These are phyloP conservation scores for Fomitopsis schrenkii DNA, from an alignment of 1,284 basidiomycete genomes.

Conservation along the genomic window DNA sequence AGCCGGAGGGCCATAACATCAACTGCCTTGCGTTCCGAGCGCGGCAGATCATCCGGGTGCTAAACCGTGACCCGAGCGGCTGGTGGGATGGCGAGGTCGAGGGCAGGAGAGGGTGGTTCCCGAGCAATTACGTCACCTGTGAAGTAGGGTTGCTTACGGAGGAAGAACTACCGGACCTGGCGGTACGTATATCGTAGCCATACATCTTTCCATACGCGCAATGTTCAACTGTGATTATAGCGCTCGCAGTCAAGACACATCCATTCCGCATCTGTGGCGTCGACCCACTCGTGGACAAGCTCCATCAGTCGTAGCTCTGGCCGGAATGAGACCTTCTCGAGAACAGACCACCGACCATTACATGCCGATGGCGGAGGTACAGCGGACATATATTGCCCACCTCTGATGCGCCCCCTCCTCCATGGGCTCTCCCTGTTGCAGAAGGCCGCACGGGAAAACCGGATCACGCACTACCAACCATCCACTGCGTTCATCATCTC, in stretches of 20 bases:
- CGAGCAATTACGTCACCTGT: conserved; percentile 83
- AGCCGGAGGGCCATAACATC: conserved; percentile 63
- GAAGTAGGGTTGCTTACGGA: conserved; percentile 53
- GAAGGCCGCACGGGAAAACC: conserved; percentile 74
- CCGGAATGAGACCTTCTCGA: conserved; percentile 26
- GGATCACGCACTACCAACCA: conserved; percentile 79
- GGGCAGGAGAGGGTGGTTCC: conserved; percentile 93
- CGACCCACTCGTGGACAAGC: conserved; percentile 47
- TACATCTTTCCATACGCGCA: neutral
- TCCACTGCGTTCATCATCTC: conserved; percentile 90
- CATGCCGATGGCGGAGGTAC: conserved; percentile 39
- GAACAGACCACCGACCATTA: conserved; percentile 42
- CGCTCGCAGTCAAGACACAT: conserved; percentile 31
- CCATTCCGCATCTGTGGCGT: conserved; percentile 46
- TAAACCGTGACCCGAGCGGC: conserved; percentile 83
- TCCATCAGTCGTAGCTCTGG: conserved; percentile 34
- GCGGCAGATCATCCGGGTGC: conserved; percentile 88
- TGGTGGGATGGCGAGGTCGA: conserved; percentile 99
- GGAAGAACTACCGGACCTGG: conserved; percentile 39
- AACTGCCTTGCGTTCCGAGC: conserved; percentile 87
- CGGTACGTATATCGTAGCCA: conserved; percentile 34
- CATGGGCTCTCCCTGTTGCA: conserved; percentile 86
- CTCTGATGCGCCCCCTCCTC: conserved; percentile 72
- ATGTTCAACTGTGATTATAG: conserved; percentile 7
- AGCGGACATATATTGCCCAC: conserved; percentile 60